phyloP scores from a whole-genome alignment of 768 basidiomycete species.

The Coprinellus micaceus region DNA sequence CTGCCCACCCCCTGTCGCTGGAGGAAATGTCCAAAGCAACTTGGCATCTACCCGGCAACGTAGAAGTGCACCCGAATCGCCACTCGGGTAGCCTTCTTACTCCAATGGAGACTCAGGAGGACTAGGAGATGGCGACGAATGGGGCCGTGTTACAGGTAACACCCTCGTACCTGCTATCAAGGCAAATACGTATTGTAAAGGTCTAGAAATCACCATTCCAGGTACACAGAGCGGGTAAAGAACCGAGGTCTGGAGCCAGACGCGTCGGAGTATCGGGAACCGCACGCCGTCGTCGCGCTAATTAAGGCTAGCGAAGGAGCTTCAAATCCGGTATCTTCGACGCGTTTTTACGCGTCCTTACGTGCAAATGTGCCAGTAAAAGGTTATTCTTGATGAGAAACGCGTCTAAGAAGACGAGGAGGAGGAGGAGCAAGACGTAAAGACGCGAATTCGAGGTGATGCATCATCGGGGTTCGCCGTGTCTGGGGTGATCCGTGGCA shows the following conservation, averaged over 20 bases:
- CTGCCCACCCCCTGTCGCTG: background rate
- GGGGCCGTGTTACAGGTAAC: background rate
- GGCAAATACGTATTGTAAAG: background rate
- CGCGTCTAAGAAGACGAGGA: constrained; percentile 11
- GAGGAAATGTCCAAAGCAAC: background rate
- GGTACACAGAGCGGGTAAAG: background rate
- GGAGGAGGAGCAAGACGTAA: constrained; percentile 13
- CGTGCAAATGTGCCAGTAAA: constrained; percentile 16
- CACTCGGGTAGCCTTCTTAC: background rate
- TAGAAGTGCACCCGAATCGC: background rate
- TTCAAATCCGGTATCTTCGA: constrained; percentile 13
- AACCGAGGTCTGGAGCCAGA: background rate
- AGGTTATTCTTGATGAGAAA: constrained; percentile 6
- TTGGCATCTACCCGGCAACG: background rate
- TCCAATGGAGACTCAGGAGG: background rate
- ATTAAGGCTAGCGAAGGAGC: constrained; percentile 17
- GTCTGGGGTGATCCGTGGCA: constrained; percentile 32
- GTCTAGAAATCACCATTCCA: background rate
- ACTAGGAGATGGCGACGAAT: background rate
- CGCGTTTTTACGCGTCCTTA: constrained; percentile 50
- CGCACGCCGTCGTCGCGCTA: constrained; percentile 18
- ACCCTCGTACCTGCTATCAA: background rate
- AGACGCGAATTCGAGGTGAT: constrained; percentile 8
- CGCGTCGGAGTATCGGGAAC: background rate
- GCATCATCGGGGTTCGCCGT: constrained; percentile 22